Base-by-base conservation (phyloP, 2,329 filamentous ascomycete genomes). In the Clonostachys rosea region DNA sequence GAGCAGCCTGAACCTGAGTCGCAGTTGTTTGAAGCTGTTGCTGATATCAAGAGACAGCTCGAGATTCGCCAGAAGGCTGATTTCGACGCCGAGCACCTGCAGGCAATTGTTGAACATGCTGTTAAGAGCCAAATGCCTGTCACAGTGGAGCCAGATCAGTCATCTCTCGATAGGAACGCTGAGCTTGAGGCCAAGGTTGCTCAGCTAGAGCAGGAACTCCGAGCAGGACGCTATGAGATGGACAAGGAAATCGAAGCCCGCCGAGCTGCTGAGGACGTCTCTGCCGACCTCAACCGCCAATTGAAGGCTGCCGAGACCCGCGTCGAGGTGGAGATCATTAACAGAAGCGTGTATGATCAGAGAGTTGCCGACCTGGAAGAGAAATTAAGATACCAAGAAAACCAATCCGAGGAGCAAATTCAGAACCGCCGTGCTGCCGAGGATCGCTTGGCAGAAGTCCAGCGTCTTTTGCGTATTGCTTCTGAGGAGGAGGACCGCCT, bases 401-500 rank as follows among this genome's bases (percentile, higher is more conserved):
- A 75, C 35, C 76, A 78, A 47, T 78, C 76, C 2, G 85, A 90
- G 52, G 68, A 80, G 45, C 86, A 91, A 56, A 68, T 85, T 49
- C 71, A 76, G 41, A 67, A 69, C 43, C 81, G 87, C 49, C 79
- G 86, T 46, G 75, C 81, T 34, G 84, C 84, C 2, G 87, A 91
- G 61, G 87, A 91, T 58, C 80, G 81, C 50, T 70, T 89, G 13
- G 79, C 84, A 6, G 86, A 91, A 59, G 75, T 84, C n/a, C 84
- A 91, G 63, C 76, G 83, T 47, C 75, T 86, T 18, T 74, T 90
- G 24, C 79, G 81, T 49, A 77, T 83, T 52, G 79, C 86, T 6
- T 80, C 86, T n/a, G 84, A 89, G 59, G 86, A 91, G 59, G 84
- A 87, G 53, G 78, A 78, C 52, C 78, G 84, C 46, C 76, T 91